Conservation (phyloP, 1,139 yeast genomes). For the Geotrichum klebahnii region DNA sequence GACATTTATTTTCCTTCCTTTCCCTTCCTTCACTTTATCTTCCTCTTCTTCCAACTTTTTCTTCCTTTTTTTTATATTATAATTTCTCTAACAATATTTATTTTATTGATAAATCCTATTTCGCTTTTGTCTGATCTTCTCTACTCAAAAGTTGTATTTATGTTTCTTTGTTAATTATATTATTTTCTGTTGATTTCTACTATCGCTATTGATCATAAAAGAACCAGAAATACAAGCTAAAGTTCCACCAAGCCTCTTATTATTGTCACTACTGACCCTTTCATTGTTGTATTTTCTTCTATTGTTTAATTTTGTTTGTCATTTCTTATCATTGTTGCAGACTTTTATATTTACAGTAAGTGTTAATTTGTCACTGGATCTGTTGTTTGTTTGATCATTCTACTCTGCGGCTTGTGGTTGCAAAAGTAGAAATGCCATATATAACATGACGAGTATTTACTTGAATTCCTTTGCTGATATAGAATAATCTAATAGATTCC, state of each 20-base stretch:
- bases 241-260: neutral
- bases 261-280: neutral
- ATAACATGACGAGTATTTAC: neutral
- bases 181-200: neutral
- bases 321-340: neutral
- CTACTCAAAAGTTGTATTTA: neutral
- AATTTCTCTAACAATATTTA: neutral
- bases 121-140: neutral
- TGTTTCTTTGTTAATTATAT: neutral
- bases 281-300: neutral
- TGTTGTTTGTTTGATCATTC: neutral
- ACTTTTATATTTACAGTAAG: neutral
- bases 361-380: neutral
- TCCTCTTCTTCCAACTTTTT: no score
- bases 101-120: no score
- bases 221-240: neutral
- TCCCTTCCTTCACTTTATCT: no score
- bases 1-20: no score
- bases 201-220: neutral
- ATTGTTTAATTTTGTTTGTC: slow-evolving; percentile 1
- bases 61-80: neutral
- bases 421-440: no score
- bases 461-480: slow-evolving; percentile 4
- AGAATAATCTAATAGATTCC: slow-evolving; percentile 8
- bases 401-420: neutral